phyloP scores from a whole-genome alignment of 768 basidiomycete species.

The Pisolithus sp. region DNA sequence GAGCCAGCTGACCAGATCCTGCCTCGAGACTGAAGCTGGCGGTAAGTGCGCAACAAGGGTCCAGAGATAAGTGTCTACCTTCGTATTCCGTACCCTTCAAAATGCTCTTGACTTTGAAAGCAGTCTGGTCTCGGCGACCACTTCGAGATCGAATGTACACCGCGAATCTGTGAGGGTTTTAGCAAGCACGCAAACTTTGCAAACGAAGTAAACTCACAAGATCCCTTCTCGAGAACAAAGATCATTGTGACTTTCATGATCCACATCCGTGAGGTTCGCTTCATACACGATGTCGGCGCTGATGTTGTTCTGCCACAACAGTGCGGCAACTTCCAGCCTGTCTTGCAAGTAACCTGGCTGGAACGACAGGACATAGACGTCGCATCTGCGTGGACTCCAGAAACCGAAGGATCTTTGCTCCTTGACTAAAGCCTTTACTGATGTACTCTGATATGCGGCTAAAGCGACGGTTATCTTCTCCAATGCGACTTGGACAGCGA shows the following conservation, averaged over 20 bases:
- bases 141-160: constrained; percentile 50
- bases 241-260: constrained; percentile 61
- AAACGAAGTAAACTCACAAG: constrained; percentile 42
- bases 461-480: constrained; percentile 71
- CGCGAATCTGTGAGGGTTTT: constrained; percentile 43
- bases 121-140: constrained; percentile 51
- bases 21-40: constrained; percentile 45
- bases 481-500: constrained; percentile 70
- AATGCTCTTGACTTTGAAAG: constrained; percentile 80
- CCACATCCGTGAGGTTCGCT: constrained; percentile 52
- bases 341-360: constrained; percentile 71
- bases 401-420: constrained; percentile 80
- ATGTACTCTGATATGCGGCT: constrained; percentile 60
- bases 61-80: constrained; percentile 34
- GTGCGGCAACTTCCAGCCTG: constrained; percentile 67
- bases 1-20: constrained; percentile 70
- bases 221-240: constrained; percentile 78
- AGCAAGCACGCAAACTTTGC: constrained; percentile 24
- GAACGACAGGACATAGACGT: constrained; percentile 80
- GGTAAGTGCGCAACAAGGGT: constrained; percentile 3
- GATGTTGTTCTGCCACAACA: constrained; percentile 76
- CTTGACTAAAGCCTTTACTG: constrained; percentile 64
- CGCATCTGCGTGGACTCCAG: constrained; percentile 86
- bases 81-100: constrained; percentile 73
- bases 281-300: constrained; percentile 89